phyloP scores from a whole-genome alignment of 345 rosid species.

The Moricandia moricandioides region DNA sequence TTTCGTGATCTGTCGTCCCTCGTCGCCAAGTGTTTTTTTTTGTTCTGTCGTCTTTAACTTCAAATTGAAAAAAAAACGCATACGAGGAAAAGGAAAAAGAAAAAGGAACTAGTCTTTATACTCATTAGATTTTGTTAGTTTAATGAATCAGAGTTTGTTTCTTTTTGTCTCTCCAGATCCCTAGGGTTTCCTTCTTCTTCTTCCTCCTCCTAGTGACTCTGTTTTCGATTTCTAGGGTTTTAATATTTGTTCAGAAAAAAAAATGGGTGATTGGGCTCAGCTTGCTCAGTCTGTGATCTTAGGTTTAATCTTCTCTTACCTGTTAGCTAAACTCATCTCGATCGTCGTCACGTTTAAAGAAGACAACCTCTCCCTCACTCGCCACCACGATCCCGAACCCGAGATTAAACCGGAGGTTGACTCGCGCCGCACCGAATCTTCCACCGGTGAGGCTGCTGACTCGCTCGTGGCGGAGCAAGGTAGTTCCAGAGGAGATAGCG shows the following conservation, averaged over 20 bases:
- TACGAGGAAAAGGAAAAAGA: neutral
- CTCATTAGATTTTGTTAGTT: neutral
- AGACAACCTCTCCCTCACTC: conserved; percentile 64
- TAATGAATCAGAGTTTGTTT: conserved; percentile 8
- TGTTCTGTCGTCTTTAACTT: conserved; percentile 18
- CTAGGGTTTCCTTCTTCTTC: neutral
- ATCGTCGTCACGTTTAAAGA: conserved; percentile 74
- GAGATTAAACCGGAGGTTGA: conserved; percentile 33
- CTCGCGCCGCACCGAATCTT: conserved; percentile 27
- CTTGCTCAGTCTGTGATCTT: conserved; percentile 69
- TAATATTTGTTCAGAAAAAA: neutral
- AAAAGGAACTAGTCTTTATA: neutral
- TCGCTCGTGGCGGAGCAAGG: conserved; percentile 76
- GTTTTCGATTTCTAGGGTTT: conserved; percentile 9
- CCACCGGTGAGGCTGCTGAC: conserved; percentile 44
- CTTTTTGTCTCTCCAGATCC: conserved; percentile 30
- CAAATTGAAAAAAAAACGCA: conserved; percentile 5
- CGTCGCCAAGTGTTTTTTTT: neutral
- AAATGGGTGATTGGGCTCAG: conserved; percentile 77
- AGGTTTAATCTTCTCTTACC: conserved; percentile 80
- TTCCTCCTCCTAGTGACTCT: conserved; percentile 11
- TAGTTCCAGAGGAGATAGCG: conserved; percentile 64
- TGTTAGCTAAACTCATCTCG: conserved; percentile 88
- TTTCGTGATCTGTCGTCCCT: conserved; percentile 31
- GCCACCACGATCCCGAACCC: conserved; percentile 26